Base-by-base conservation (phyloP, 345 rosid species). In the Noccaea bulbosa region DNA sequence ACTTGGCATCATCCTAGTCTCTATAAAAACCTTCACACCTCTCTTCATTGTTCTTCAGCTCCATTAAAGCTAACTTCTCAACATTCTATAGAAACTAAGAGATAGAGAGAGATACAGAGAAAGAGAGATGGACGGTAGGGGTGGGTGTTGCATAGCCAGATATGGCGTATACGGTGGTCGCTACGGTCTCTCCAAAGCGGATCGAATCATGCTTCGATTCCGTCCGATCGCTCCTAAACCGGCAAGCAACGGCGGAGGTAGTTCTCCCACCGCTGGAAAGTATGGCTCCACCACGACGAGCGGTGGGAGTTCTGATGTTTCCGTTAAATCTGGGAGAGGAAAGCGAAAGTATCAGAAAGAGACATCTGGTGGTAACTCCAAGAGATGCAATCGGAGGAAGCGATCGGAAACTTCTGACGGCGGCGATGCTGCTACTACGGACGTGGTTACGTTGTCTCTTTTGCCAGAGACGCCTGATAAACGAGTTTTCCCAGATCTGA, bases 141-240 rank as follows among this genome's bases (percentile, higher is more conserved):
- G 93, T 27, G 98, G 90, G 0, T 92, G 98, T 55, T 92, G 93
- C 71, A 85, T 87, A 51, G 92, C 92, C 10, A 83, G 93, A 40
- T 89, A 83, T 54, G 80, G 78, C 5, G 80, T 77, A 5, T 85
- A 78, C 39, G 77, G 70, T 17, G 84, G 58, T 14, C 76, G 54
- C 2, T 87, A 83, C 50, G 87, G 83, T 60, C 83, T 83, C 70
- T 81, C 96, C 1, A 85, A 83, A 59, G 86, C 86, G 10, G 83
- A 92, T 61, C 82, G 83, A 67, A 86, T 92, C 77, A 92, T 90
- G 98, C 83, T 85, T 10, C 79, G 86, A 45, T 92, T 83, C 80
- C 81, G 96, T 55, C 98, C 96, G 17, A 92, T 92, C 45, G 94
- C 94, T 11, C 98, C 98, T 2, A 92, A 88, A 58, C 97, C 97